Evolutionary conservation across 768 basidiomycete species (phyloP), one percentile per base, ranked within the genome.

Genomic region (Phlegmacium glaucopus): DNA sequence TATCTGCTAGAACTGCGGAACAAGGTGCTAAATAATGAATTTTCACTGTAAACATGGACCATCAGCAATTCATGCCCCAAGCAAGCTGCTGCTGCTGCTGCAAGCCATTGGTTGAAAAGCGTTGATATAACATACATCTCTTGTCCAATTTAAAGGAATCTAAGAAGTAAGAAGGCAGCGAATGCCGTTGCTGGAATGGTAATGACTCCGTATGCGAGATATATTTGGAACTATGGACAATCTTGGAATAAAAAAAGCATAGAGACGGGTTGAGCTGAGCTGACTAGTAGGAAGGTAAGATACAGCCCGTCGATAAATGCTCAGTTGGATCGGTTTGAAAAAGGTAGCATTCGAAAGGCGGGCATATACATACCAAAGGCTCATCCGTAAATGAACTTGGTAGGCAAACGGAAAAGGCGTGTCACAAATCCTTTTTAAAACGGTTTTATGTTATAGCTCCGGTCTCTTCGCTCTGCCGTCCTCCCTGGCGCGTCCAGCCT

Each of bases 391-490:
- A 54, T 85, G 83, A 17, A 78, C 79, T 59, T 85, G 83, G 54
- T 85, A 85, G 8, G 83, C 82, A 53, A 84, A 85, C 2, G 83
- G 83, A 45, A 85, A 66, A 6, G 83, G 83, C 1, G 82, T 84
- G 46, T 77, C 80, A 50, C 73, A 73, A 49, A 85, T 80, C 34
- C 83, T 72, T 49, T 85, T 82, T 11, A 74, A 68, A 12, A 82
- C 62, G 0, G 79, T 74, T 22, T 22, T 2, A 22, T 22, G n/a
- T 34, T 16, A 42, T 39, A 95, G 94, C 82, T 96, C 16, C 91
- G 94, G 37, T 95, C 94, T 1, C 77, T 97, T 22, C 90, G 94
- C 44, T 90, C 92, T 15, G 83, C 95, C 45, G 84, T 96, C 44
- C 78, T 96, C 1, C 92, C 94, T 4, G 93, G 96, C 64, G 76